Evolutionary conservation across 2,329 filamentous ascomycete species (phyloP).

Genomic region (Fusarium proliferatum): DNA sequence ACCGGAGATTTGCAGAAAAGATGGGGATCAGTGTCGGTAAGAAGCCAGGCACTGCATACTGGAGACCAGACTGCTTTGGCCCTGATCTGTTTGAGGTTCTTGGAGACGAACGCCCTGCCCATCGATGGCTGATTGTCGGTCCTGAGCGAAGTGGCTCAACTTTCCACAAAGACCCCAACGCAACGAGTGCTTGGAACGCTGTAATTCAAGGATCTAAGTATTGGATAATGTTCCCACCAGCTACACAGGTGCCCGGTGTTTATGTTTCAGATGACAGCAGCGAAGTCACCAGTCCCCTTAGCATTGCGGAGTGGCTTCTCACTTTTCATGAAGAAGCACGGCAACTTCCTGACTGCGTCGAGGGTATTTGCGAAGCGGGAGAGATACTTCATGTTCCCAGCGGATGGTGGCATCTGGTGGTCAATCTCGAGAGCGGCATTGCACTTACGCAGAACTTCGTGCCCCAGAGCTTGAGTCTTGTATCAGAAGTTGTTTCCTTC

Average conservation of each 20-base stretch:
- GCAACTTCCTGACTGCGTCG: conserved; percentile 78
- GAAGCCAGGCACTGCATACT: conserved; percentile 70
- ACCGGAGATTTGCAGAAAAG: conserved; percentile 86
- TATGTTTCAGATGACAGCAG: conserved; percentile 90
- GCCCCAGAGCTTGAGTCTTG: conserved; percentile 68
- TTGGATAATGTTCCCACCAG: conserved; percentile 97
- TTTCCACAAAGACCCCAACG: conserved; percentile 88
- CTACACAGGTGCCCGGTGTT: conserved; percentile 83
- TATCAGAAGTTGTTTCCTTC: conserved; percentile 82
- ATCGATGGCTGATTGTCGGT: conserved; percentile 92
- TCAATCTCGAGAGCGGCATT: conserved; percentile 86
- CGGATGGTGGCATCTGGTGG: conserved; percentile 96
- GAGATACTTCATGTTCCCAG: conserved; percentile 93
- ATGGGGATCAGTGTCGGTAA: conserved; percentile 76
- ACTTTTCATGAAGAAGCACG: conserved; percentile 89
- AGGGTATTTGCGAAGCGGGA: conserved; percentile 85
- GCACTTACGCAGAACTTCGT: conserved; percentile 97
- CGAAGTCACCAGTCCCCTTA: conserved; percentile 92
- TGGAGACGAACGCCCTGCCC: conserved; percentile 81
- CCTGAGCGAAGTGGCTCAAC: conserved; percentile 89
- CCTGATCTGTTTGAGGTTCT: conserved; percentile 86
- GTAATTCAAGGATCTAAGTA: conserved; percentile 92
- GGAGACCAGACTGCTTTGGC: conserved; percentile 85
- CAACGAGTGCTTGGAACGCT: conserved; percentile 90
- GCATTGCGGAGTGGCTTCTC: conserved; percentile 96